Percentiles rank a stretch among this genome's conserved stretches.
phyloP scores from a whole-genome alignment of 2,329 filamentous ascomycete genomes.

The Fusarium sp. region DNA sequence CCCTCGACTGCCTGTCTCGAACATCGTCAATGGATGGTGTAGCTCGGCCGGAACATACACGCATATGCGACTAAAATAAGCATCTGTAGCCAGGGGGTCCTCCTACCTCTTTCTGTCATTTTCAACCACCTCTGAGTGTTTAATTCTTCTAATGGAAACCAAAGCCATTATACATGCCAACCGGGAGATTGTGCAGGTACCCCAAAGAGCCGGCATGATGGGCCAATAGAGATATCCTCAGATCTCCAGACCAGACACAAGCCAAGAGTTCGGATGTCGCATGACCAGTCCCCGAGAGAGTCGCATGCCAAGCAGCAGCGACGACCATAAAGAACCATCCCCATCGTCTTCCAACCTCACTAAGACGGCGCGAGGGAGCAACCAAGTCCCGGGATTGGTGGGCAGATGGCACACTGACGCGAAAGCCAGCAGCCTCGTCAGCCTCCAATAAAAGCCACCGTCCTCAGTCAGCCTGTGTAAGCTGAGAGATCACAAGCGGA shows the following conservation, averaged over 20 bases:
- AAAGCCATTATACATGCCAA: slow-evolving; percentile 13
- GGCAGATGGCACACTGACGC: neutral
- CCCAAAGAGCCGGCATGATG: neutral
- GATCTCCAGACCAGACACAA: neutral
- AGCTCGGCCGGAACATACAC: slow-evolving; percentile 19
- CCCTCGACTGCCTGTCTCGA: slow-evolving; percentile 34
- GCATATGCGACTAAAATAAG: slow-evolving; percentile 44
- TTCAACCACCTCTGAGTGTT: slow-evolving; percentile 36
- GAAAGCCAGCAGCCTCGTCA: slow-evolving; percentile 19
- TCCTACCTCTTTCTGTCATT: slow-evolving; percentile 21
- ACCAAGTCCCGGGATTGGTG: slow-evolving; percentile 10
- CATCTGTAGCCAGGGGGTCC: slow-evolving; percentile 38
- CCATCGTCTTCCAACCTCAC: slow-evolving; percentile 2
- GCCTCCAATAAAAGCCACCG: neutral
- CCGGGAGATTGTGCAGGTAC: neutral
- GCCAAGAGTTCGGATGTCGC: slow-evolving; percentile 12
- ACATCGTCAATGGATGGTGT: slow-evolving; percentile 23
- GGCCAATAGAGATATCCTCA: slow-evolving; percentile 1
- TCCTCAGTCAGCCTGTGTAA: neutral
- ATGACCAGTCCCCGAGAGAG: slow-evolving; percentile 15
- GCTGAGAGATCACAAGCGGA: neutral
- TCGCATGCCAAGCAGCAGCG: slow-evolving; percentile 2
- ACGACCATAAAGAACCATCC: slow-evolving; percentile 5
- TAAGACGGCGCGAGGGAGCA: slow-evolving; percentile 4
- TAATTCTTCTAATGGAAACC: slow-evolving; percentile 42